These are phyloP conservation scores for Sclerotinia minor DNA, from an alignment of 2,329 filamentous ascomycete species.

Conservation along the genomic window DNA sequence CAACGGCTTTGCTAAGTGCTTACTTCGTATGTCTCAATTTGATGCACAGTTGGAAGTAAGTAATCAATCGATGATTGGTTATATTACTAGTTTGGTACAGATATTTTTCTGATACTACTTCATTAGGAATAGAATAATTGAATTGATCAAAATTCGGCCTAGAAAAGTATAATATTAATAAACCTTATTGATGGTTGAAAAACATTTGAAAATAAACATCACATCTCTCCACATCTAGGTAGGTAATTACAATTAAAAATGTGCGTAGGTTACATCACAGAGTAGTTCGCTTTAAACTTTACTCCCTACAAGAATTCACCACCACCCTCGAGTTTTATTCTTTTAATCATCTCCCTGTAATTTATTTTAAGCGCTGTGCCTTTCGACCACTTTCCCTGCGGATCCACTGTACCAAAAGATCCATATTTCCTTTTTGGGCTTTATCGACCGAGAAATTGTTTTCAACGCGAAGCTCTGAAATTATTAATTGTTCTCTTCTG, in stretches of 20 bases:
- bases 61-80: neutral
- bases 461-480: neutral
- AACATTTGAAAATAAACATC: neutral
- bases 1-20: conserved; percentile 5
- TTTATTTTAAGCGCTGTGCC: conserved; percentile 6
- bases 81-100: neutral
- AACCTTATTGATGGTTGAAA: neutral
- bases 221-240: neutral
- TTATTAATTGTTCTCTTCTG: neutral
- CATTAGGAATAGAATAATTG: neutral
- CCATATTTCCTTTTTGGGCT: neutral
- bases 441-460: neutral
- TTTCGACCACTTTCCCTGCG: neutral
- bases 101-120: neutral
- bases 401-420: conserved; percentile 1
- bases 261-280: neutral
- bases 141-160: neutral
- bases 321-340: neutral
- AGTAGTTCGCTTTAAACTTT: neutral
- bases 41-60: neutral
- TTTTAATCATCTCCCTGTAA: neutral
- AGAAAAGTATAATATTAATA: neutral
- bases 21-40: neutral
- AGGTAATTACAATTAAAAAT: neutral
- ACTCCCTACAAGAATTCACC: neutral